These are phyloP conservation scores for Tetracladium maxilliforme DNA, from an alignment of 2,329 filamentous ascomycete genomes.

Conservation along the genomic window DNA sequence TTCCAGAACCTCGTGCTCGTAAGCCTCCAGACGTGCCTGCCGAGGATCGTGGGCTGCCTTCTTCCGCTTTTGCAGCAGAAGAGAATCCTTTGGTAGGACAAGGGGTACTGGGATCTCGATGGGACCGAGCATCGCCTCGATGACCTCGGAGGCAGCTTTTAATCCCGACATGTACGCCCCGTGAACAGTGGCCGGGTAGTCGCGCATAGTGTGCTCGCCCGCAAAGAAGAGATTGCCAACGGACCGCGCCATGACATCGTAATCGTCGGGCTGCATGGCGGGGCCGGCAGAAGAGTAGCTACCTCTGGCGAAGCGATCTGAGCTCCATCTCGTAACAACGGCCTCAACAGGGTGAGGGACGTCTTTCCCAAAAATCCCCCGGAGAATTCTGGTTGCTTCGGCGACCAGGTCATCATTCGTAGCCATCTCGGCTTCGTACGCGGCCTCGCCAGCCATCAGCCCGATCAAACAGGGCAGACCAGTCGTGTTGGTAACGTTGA, in stretches of 20 bases:
- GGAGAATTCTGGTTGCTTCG: conserved; percentile 69
- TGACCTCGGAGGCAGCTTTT: conserved; percentile 73
- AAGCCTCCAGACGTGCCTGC: conserved; percentile 37
- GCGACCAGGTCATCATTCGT: conserved; percentile 61
- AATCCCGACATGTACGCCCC: conserved; percentile 91
- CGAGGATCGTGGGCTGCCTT: conserved; percentile 36
- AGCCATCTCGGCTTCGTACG: conserved; percentile 69
- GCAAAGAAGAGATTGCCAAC: conserved; percentile 88
- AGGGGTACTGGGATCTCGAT: conserved; percentile 66
- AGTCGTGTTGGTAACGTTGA: conserved; percentile 83
- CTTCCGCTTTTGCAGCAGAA: conserved; percentile 24
- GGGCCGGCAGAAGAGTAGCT: conserved; percentile 92
- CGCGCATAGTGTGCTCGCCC: conserved; percentile 90
- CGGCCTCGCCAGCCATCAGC: conserved; percentile 90
- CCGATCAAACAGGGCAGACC: conserved; percentile 80
- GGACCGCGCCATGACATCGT: conserved; percentile 75
- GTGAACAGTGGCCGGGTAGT: conserved; percentile 92
- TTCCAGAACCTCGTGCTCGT: conserved; percentile 37
- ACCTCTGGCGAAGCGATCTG: conserved; percentile 79
- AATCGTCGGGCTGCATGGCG: conserved; percentile 70
- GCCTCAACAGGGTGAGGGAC: conserved; percentile 74
- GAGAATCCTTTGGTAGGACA: conserved; percentile 47
- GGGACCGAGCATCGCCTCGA: conserved; percentile 67
- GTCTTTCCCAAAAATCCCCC: conserved; percentile 54
- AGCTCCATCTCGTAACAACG: conserved; percentile 84